Evolutionary conservation across 2,329 filamentous ascomycete species (phyloP).

Genomic region (Domatiomyces globalis): DNA sequence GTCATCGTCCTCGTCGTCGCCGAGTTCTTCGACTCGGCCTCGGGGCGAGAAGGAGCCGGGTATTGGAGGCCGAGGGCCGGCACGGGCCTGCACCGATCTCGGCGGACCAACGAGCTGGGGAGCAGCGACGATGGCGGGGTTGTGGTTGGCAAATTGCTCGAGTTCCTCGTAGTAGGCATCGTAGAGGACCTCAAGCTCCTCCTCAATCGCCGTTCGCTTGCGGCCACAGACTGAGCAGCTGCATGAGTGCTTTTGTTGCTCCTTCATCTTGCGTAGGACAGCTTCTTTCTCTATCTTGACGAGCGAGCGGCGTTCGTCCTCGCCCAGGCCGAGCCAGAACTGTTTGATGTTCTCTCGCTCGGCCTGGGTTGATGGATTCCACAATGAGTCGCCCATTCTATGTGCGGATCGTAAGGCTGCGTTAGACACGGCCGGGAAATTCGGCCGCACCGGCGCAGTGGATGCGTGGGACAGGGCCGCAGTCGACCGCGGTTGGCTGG

Average conservation of each 20-base stretch:
- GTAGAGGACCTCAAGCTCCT: slow-evolving; percentile 92
- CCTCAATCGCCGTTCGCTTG: slow-evolving; percentile 92
- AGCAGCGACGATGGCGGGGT: slow-evolving; percentile 47
- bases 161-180: slow-evolving; percentile 98
- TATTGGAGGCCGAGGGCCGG: slow-evolving; percentile 40
- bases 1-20: slow-evolving; percentile 57
- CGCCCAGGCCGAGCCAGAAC: slow-evolving; percentile 89
- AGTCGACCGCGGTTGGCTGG: slow-evolving; percentile 3
- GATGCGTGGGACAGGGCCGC: slow-evolving; percentile 7
- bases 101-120: slow-evolving; percentile 52
- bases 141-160: slow-evolving; percentile 87
- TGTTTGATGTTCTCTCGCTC: slow-evolving; percentile 96
- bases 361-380: slow-evolving; percentile 89
- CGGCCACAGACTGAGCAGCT: slow-evolving; percentile 94
- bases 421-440: slow-evolving; percentile 31
- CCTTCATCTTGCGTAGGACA: slow-evolving; percentile 97
- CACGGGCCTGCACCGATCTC: neutral
- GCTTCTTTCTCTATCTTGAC: slow-evolving; percentile 99
- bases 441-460: slow-evolving; percentile 27
- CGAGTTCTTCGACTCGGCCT: slow-evolving; percentile 50
- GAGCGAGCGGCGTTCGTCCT: slow-evolving; percentile 85
- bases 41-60: slow-evolving; percentile 41
- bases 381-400: slow-evolving; percentile 61
- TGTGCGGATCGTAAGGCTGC: slow-evolving; percentile 29
- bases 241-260: slow-evolving; percentile 98